Percentiles rank a stretch among this genome's conserved stretches.
phyloP scores from a whole-genome alignment of 768 basidiomycete genomes.

The Rhodotorula taiwanensis region DNA sequence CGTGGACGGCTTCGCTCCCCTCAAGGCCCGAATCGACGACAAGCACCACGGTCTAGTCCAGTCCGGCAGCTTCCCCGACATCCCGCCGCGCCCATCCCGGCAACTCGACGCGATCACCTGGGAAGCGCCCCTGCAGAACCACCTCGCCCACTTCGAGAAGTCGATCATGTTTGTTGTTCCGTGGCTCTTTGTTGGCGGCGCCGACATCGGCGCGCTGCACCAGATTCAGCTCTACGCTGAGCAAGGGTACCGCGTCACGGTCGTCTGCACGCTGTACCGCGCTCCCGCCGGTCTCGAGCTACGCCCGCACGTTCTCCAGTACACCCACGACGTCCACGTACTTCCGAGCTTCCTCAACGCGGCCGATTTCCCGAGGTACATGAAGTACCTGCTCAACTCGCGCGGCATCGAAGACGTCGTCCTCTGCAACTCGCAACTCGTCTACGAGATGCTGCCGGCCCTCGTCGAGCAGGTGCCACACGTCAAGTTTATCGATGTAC shows the following conservation, averaged over 20 bases:
- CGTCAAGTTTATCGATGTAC: slow-evolving; percentile 32
- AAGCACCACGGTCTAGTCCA: slow-evolving; percentile 14
- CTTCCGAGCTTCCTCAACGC: slow-evolving; percentile 33
- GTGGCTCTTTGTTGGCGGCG: slow-evolving; percentile 35
- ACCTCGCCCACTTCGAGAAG: slow-evolving; percentile 12
- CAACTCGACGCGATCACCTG: slow-evolving; percentile 31
- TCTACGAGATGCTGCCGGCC: slow-evolving; percentile 35
- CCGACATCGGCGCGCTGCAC: slow-evolving; percentile 34
- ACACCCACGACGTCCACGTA: slow-evolving; percentile 37
- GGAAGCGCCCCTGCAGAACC: slow-evolving; percentile 23
- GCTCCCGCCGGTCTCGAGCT: slow-evolving; percentile 32
- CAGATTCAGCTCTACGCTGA: slow-evolving; percentile 30
- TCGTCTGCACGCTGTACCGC: slow-evolving; percentile 32
- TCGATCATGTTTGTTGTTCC: slow-evolving; percentile 33
- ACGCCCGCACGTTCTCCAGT: slow-evolving; percentile 32
- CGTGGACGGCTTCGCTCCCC: slow-evolving; percentile 17
- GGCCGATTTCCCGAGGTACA: slow-evolving; percentile 31
- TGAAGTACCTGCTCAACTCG: slow-evolving; percentile 28
- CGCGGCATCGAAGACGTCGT: slow-evolving; percentile 23
- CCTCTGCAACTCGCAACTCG: slow-evolving; percentile 29
- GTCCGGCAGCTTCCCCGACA: slow-evolving; percentile 7
- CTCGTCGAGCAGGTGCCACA: slow-evolving; percentile 31
- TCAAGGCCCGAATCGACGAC: slow-evolving; percentile 19
- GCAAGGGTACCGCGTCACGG: slow-evolving; percentile 33
- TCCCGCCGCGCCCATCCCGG: slow-evolving; percentile 6